phyloP scores from a whole-genome alignment of 2,329 filamentous ascomycete species.

The Thermochaetoides dissita region DNA sequence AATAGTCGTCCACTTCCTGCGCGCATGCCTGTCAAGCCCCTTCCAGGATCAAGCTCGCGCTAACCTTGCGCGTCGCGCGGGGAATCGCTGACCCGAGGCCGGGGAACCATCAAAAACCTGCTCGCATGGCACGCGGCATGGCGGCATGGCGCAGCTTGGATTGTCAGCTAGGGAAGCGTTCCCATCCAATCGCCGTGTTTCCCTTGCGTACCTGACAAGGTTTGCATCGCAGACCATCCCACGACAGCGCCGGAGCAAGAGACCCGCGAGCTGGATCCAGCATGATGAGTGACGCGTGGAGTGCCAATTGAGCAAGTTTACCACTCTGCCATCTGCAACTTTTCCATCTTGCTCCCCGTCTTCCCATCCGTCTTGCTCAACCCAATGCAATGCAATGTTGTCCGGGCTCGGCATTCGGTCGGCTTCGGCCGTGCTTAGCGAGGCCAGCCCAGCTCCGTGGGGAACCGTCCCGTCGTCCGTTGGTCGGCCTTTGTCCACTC shows the following conservation, averaged over 20 bases:
- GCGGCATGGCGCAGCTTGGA: too few species aligned
- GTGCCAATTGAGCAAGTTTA: slow-evolving; percentile 17
- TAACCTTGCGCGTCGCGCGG: too few species aligned
- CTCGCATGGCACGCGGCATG: too few species aligned
- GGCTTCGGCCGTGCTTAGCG: background rate
- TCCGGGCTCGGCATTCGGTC: background rate
- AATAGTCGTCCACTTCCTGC: too few species aligned
- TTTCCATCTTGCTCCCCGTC: background rate
- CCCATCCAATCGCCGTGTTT: background rate
- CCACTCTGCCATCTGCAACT: background rate
- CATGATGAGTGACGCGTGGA: background rate
- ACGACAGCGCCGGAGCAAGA: background rate
- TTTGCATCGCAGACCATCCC: background rate
- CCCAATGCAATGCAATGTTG: background rate
- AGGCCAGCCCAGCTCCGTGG: background rate
- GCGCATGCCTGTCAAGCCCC: too few species aligned
- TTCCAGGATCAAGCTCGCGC: too few species aligned
- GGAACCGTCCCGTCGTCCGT: background rate
- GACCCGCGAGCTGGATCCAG: slow-evolving; percentile 1
- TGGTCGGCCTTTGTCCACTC: background rate
- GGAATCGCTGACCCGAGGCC: too few species aligned
- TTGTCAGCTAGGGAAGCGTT: too few species aligned
- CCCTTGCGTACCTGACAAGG: background rate
- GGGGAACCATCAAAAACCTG: too few species aligned
- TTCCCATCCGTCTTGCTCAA: background rate